Percentiles rank a stretch among this genome's conserved stretches.
Conservation (phyloP, 106 monocot genomes). For the Dendrobium chrysotoxum region DNA sequence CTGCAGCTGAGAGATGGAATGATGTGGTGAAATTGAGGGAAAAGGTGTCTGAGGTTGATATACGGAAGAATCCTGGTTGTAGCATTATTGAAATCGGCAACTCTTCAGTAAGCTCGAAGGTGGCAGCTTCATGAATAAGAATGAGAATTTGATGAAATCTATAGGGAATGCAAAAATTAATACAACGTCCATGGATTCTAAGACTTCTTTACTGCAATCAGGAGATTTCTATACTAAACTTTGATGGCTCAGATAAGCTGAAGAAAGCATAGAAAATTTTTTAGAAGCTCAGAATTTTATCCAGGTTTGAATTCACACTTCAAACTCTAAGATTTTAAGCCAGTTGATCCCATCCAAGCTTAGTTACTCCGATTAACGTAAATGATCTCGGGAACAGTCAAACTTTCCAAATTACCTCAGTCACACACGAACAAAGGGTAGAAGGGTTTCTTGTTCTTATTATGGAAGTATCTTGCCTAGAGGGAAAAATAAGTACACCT, state of each 20-base stretch:
- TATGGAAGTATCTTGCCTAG: too few relatives aligned
- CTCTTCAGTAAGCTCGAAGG: neutral
- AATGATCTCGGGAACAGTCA: too few relatives aligned
- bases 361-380: neutral
- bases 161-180: neutral
- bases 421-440: too few relatives aligned
- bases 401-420: too few relatives aligned
- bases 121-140: neutral
- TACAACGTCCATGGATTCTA: neutral
- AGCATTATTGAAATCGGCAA: constrained; percentile 22
- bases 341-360: neutral
- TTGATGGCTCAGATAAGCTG: neutral
- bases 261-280: neutral
- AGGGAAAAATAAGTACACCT: neutral
- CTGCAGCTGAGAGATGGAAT: constrained; percentile 29
- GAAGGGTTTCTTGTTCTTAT: too few relatives aligned
- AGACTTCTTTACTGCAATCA: neutral
- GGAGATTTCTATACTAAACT: neutral
- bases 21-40: constrained; percentile 37
- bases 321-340: neutral
- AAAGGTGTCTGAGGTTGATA: constrained; percentile 21
- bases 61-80: constrained; percentile 32
- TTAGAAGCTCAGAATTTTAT: neutral
- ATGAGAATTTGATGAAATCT: neutral
- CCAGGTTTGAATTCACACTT: neutral